phyloP scores from a whole-genome alignment of 1,284 basidiomycete species.

The Ceratobasidium sp. region DNA sequence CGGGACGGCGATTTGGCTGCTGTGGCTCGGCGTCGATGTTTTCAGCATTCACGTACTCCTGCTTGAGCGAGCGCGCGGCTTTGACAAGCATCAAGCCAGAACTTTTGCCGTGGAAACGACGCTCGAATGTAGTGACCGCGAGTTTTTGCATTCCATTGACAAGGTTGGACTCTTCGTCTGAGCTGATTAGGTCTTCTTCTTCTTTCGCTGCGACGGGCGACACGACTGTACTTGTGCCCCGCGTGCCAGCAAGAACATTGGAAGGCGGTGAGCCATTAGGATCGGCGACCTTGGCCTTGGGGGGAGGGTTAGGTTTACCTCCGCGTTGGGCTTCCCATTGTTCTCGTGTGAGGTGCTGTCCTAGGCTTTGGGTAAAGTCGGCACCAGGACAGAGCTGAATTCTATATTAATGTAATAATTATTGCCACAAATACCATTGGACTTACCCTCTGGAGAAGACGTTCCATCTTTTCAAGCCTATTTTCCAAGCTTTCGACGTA shows the following conservation, averaged over 20 bases:
- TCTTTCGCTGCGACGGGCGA: slow-evolving; percentile 32
- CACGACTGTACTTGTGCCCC: slow-evolving; percentile 39
- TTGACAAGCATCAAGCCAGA: slow-evolving; percentile 73
- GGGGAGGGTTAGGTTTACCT: slow-evolving; percentile 35
- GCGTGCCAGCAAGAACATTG: slow-evolving; percentile 18
- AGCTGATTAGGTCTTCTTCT: slow-evolving; percentile 41
- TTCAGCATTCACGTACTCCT: slow-evolving; percentile 61
- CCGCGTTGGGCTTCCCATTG: slow-evolving; percentile 67
- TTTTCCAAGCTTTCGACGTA: slow-evolving; percentile 79
- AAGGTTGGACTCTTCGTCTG: slow-evolving; percentile 45
- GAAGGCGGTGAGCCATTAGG: slow-evolving; percentile 26
- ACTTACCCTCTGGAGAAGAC: slow-evolving; percentile 66
- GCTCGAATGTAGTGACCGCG: slow-evolving; percentile 42
- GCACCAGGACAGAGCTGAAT: slow-evolving; percentile 71
- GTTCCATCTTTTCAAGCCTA: slow-evolving; percentile 76
- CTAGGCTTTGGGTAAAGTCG: slow-evolving; percentile 74
- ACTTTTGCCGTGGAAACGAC: slow-evolving; percentile 46
- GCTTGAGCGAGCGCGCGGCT: slow-evolving; percentile 72
- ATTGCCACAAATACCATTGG: slow-evolving; percentile 25
- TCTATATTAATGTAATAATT: slow-evolving; percentile 37
- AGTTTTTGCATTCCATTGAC: slow-evolving; percentile 43
- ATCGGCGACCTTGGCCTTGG: slow-evolving; percentile 36
- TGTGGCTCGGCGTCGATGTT: slow-evolving; percentile 10
- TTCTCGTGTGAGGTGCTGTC: slow-evolving; percentile 73
- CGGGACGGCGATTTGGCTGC: slow-evolving; percentile 45